These are phyloP conservation scores for Metschnikowia aberdeeniae DNA, from an alignment of 805 yeast genomes.

Conservation along the genomic window DNA sequence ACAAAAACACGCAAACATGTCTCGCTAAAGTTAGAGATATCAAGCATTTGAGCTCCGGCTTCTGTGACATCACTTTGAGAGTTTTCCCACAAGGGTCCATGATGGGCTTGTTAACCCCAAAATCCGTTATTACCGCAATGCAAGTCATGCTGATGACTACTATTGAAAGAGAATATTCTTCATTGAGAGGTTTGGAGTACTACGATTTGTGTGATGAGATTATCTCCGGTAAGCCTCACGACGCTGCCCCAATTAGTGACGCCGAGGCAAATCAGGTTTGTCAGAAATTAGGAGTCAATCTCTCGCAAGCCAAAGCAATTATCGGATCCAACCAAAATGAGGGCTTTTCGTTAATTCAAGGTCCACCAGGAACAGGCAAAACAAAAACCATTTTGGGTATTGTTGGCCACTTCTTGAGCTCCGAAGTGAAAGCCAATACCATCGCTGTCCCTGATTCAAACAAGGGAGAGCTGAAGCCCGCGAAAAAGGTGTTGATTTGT, in stretches of 20 bases:
- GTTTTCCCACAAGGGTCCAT: slow-evolving; percentile 53
- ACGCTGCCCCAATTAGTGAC: slow-evolving; percentile 33
- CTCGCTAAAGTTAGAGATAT: slow-evolving; percentile 77
- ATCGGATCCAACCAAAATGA: slow-evolving; percentile 58
- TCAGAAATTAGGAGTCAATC: slow-evolving; percentile 58
- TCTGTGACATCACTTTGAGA: slow-evolving; percentile 69
- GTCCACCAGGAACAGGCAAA: slow-evolving; percentile 99
- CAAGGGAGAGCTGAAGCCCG: slow-evolving; percentile 26
- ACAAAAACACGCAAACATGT: slow-evolving; percentile 47
- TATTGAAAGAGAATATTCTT: slow-evolving; percentile 85
- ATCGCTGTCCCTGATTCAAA: slow-evolving; percentile 23
- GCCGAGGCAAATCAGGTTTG: slow-evolving; percentile 42
- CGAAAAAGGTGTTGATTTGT: slow-evolving; percentile 72
- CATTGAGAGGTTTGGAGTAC: slow-evolving; percentile 75
- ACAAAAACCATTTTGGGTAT: slow-evolving; percentile 94
- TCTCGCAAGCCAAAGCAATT: slow-evolving; percentile 89
- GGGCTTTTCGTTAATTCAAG: slow-evolving; percentile 92
- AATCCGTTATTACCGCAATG: slow-evolving; percentile 61
- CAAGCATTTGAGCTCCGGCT: slow-evolving; percentile 61
- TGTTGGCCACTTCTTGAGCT: slow-evolving; percentile 63
- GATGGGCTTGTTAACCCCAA: slow-evolving; percentile 56
- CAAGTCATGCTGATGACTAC: slow-evolving; percentile 85
- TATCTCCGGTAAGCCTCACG: slow-evolving; percentile 58
- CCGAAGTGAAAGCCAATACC: slow-evolving; percentile 12
- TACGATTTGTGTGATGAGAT: slow-evolving; percentile 74